Evolutionary conservation across 2,329 filamentous ascomycete species (phyloP).

Genomic region (Cordyceps pruinosa): DNA sequence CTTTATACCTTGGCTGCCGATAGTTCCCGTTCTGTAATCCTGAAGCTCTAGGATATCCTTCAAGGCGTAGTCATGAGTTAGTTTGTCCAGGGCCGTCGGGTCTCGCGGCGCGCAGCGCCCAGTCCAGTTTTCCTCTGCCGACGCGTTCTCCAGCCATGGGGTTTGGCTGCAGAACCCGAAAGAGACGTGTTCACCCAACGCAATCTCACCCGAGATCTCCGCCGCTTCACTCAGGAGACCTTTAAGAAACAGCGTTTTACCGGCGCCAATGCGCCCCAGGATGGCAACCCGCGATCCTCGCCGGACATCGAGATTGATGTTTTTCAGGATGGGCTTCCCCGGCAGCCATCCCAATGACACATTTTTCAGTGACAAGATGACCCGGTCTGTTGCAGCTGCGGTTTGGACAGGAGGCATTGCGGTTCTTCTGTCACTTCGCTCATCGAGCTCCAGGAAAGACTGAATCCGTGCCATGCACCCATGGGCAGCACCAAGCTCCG

Average conservation of each 20-base stretch:
- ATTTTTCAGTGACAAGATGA: not conserved
- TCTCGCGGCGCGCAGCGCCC: not conserved
- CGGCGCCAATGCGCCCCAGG: not conserved
- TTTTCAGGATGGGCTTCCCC: not conserved
- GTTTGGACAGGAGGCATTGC: not conserved
- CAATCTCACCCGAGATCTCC: not conserved
- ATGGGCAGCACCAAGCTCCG: not conserved
- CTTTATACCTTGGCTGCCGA: not conserved
- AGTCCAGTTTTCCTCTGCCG: constrained; percentile 2
- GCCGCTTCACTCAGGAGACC: not conserved
- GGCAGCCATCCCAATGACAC: not conserved
- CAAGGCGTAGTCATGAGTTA: not conserved
- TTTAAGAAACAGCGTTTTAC: not conserved
- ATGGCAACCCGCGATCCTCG: constrained; percentile 1
- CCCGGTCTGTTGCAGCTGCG: not conserved
- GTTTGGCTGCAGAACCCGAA: constrained; percentile 5
- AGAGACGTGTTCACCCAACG: not conserved
- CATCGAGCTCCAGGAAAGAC: not conserved
- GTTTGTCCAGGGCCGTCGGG: not conserved
- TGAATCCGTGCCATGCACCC: constrained; percentile 4
- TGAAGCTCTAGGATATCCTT: not conserved
- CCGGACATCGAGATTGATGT: constrained; percentile 1
- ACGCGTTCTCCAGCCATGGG: constrained; percentile 2
- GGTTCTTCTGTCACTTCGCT: not conserved
- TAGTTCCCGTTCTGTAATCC: not conserved